Evolutionary conservation across 2,329 filamentous ascomycete genomes (phyloP), one percentile per base, ranked within the genome.

Genomic region (Cladosporium sp.): DNA sequence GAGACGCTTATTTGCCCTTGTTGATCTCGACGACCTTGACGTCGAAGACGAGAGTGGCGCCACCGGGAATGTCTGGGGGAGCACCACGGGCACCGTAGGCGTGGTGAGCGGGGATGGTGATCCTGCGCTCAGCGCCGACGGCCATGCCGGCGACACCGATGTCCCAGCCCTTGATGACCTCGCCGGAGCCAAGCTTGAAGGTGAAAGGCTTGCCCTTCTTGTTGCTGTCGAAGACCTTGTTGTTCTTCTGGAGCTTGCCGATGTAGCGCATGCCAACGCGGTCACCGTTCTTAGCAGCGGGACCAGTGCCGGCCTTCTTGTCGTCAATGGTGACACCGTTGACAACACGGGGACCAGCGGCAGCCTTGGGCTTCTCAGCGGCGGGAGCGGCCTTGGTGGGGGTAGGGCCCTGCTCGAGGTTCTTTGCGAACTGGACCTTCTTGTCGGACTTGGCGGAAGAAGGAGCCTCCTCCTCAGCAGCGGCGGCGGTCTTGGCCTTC

Each of bases 91-190:
- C 93, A 80, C 96, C 95, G 80, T 99, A 99, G 74, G 91, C 96
- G 67, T 94, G 88, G 74, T 90, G 83, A 58, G 95, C 85, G 58
- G 96, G 96, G 75, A 99, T 93, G 69, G 89, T 93, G 75, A 99
- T 86, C 73, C 95, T 90, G 75, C 95, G 92, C 86, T 99, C 96
- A 75, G 92, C 93, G 76, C 95, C 95, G 72, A 93, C 90, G 73
- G 89, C 85, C 92, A 99, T 97, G 81, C 96, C 96, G 72, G 87
- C 85, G 73, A 99, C 84, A 81, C 95, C 95, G 71, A 98, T 87
- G 79, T 99, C 96, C 96, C 95, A 98, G 73, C 95, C 95, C 87
- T 96, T 95, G 85, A 99, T 99, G 75, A 99, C 96, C 80, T 98
- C 92, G 68, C 93, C 93, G 78, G 89, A 88, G 73, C 95, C 96